Base-by-base conservation (phyloP, 2,329 filamentous ascomycete species). In the Triangularia setosa region DNA sequence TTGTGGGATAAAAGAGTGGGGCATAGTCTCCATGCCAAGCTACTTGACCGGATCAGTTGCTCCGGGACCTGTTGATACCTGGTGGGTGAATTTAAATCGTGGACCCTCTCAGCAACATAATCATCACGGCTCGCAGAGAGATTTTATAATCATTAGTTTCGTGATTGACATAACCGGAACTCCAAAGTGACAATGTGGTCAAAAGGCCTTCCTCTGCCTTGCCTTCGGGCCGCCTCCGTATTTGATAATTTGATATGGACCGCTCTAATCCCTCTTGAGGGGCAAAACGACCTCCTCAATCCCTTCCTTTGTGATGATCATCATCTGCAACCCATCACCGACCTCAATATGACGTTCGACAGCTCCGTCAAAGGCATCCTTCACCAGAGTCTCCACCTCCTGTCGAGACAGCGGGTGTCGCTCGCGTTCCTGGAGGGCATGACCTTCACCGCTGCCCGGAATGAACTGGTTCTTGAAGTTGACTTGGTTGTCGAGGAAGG, bases 401-500 rank as follows among this genome's bases (percentile, higher is more conserved):
- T 84, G 80, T 73, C 87, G 84, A 27, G 88, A 83, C 74, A 98
- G 80, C 60, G 91, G 90, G 73, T 88, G 82, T 66, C 85, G 84
- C 76, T 87, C 84, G 71, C 89, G 85, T 78, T 90, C 86, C 80
- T 90, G 80, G 72, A 97, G 81, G 61, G 88, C 89, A 78, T 97
- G 91, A 53, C 94, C 94, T 66, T 86, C 85, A 64, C 92, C 93
- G 72, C 91, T 94, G 56, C 90, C 91, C 11, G 94, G 93, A 63
- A 95, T 84, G 76, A 97, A 96, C 82, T 97, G 94, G 78, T 99
- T 99, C 86, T 97, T 99, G 84, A 94, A 94, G 82, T 98, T 98
- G 82, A 99, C 95, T 80, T 99, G 96, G 78, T 99, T 99, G 79
- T 99, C 95, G 74, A 99, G 81, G 84, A 99, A 99, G 1, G 95